Evolutionary conservation across 1,284 basidiomycete species (phyloP), one percentile per base, ranked within the genome.

Genomic region (Trichosporon sp.): DNA sequence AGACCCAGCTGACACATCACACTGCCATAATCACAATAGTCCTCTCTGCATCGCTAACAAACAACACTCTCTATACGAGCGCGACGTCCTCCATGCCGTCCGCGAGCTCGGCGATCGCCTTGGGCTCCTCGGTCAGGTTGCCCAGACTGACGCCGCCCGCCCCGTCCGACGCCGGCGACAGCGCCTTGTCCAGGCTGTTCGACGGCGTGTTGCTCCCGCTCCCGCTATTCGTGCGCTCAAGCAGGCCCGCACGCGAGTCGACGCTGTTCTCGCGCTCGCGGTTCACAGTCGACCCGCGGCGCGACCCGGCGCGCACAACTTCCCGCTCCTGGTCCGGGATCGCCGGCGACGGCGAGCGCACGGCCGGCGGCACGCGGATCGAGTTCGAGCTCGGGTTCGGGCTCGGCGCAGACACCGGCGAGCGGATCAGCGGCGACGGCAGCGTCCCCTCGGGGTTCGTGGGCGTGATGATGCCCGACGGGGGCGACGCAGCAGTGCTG

Each of bases 41-140:
- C 56, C 56, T 31, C 27, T 60, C 56, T 51, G 47, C 56, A 60
- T 60, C 56, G 32, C 27, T 60, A 60, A 32, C 56, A 60, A 60
- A 60, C 56, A 31, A 56, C 53, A 60, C 23, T 60, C 56, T 60
- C 56, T 60, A 60, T 32, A 60, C 56, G 56, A 60, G 56, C 13
- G 56, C 56, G 29, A 60, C 56, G 29, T 60, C 56, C 56, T 60
- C 56, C 56, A 60, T 60, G 27, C 56, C 56, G 31, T 60, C 56
- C 3, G 56, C 18, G 21, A 60, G 56, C 6, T 60, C 56, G 29
- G 56, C 56, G 56, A 60, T 18, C 15, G 29, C 56, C 56, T 60
- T 60, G 5, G 56, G 56, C 29, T 60, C 56, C 29, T 60, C 56
- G 18, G 56, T 60, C 56, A 60, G 27, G 27, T 60, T 60, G 13